Conservation (phyloP, 2,329 filamentous ascomycete species). For the Colletotrichum somersetense region DNA sequence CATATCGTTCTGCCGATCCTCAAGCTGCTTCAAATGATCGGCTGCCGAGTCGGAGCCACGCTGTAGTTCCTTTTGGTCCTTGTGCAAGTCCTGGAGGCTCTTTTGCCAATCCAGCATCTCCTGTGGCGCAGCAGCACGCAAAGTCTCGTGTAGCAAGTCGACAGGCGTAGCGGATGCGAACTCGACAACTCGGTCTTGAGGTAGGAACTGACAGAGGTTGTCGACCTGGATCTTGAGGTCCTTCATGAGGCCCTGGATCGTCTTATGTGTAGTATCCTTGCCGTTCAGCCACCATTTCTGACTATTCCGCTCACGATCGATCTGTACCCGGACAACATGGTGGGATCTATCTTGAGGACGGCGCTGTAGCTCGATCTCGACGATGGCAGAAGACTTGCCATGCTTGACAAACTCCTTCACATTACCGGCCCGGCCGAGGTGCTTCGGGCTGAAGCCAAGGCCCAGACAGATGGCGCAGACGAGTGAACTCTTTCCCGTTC, state of each 20-base stretch:
- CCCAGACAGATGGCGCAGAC: slow-evolving; percentile 97
- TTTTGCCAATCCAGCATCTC: slow-evolving; percentile 86
- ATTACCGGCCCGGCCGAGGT: slow-evolving; percentile 87
- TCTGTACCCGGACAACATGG: slow-evolving; percentile 79
- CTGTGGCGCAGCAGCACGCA: slow-evolving; percentile 86
- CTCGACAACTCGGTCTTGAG: slow-evolving; percentile 94
- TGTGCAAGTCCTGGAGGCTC: slow-evolving; percentile 77
- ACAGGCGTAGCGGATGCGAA: slow-evolving; percentile 88
- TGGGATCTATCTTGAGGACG: slow-evolving; percentile 72
- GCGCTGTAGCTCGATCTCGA: slow-evolving; percentile 91
- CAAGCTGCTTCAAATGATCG: slow-evolving; percentile 74
- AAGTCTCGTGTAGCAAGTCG: slow-evolving; percentile 85
- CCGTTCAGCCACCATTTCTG: slow-evolving; percentile 84
- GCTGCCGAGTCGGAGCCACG: slow-evolving; percentile 68
- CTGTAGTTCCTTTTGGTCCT: slow-evolving; percentile 75
- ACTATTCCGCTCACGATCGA: slow-evolving; percentile 85
- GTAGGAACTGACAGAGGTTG: slow-evolving; percentile 96
- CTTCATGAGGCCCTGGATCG: slow-evolving; percentile 75
- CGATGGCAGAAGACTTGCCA: slow-evolving; percentile 79
- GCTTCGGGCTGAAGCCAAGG: slow-evolving; percentile 83
- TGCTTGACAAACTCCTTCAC: slow-evolving; percentile 95
- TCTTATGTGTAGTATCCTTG: slow-evolving; percentile 70
- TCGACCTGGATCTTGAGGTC: slow-evolving; percentile 93
- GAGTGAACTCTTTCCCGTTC: slow-evolving; percentile 96
- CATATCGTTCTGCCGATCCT: slow-evolving; percentile 79